These are phyloP conservation scores for Microsporum audouinii DNA, from an alignment of 2,329 filamentous ascomycete genomes.

Conservation along the genomic window DNA sequence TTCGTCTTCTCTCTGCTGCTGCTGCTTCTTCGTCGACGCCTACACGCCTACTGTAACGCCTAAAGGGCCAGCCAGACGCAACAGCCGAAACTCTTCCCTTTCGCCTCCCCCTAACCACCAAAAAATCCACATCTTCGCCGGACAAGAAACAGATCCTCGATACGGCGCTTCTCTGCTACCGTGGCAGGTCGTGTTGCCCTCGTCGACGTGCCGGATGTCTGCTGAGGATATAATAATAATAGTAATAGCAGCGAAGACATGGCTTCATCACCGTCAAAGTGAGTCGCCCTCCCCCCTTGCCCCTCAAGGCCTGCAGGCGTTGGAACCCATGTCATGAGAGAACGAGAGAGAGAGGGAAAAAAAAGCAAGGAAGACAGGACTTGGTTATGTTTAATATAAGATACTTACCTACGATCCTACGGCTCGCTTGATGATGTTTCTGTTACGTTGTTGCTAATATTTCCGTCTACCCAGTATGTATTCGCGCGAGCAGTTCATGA, in stretches of 20 bases:
- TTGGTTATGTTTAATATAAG: too few species aligned
- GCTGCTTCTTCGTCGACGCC: neutral
- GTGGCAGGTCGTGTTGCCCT: neutral
- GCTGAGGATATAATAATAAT: neutral
- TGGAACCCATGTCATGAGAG: neutral
- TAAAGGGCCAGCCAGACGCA: neutral
- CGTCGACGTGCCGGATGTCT: neutral
- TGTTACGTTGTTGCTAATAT: neutral
- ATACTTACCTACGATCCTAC: too few species aligned
- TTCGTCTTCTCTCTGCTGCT: neutral
- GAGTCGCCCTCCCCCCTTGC: neutral
- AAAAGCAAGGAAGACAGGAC: neutral
- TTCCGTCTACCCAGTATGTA: conserved; percentile 40
- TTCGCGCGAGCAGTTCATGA: conserved; percentile 69
- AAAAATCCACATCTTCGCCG: neutral
- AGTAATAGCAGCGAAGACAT: neutral
- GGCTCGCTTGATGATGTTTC: too few species aligned
- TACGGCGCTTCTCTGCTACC: neutral
- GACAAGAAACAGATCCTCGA: neutral
- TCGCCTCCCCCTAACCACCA: neutral
- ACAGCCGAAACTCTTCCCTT: neutral
- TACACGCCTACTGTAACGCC: neutral
- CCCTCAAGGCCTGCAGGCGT: neutral
- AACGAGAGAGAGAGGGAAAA: neutral
- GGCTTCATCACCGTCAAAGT: conserved; percentile 2